These are phyloP conservation scores for Tolypocladium sp. DNA, from an alignment of 2,329 filamentous ascomycete genomes.

Conservation along the genomic window DNA sequence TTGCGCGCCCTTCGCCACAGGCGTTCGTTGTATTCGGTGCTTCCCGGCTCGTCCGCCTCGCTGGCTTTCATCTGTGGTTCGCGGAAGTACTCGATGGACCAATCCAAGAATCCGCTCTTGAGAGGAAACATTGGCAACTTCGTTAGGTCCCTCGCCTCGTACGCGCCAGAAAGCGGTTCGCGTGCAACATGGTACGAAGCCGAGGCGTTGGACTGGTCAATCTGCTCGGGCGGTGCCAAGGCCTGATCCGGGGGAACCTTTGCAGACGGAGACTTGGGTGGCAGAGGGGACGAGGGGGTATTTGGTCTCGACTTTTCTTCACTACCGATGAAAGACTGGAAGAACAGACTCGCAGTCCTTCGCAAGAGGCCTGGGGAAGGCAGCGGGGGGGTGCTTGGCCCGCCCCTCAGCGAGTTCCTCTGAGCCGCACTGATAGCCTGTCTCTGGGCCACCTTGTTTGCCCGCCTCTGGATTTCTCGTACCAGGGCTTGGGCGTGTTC, in stretches of 20 bases:
- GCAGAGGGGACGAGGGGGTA: slow-evolving; percentile 17
- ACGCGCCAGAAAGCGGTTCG: slow-evolving; percentile 72
- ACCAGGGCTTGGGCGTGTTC: slow-evolving; percentile 61
- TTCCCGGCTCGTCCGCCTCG: slow-evolving; percentile 92
- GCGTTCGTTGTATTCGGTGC: slow-evolving; percentile 90
- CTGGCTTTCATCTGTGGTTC: slow-evolving; percentile 97
- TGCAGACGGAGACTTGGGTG: slow-evolving; percentile 20
- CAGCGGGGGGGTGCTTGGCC: slow-evolving; percentile 30
- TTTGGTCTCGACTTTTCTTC: slow-evolving; percentile 33
- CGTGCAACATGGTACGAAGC: slow-evolving; percentile 68
- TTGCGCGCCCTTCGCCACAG: slow-evolving; percentile 90
- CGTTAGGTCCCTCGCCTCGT: slow-evolving; percentile 50
- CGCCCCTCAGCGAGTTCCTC: slow-evolving; percentile 31
- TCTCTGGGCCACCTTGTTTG: slow-evolving; percentile 36
- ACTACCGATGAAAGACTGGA: slow-evolving; percentile 45
- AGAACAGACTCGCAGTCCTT: slow-evolving; percentile 54
- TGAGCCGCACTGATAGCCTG: slow-evolving; percentile 31
- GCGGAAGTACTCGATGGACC: slow-evolving; percentile 96
- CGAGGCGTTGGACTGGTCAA: slow-evolving; percentile 55
- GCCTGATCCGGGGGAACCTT: slow-evolving; percentile 33
- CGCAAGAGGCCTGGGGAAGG: slow-evolving; percentile 51
- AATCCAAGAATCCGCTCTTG: slow-evolving; percentile 78
- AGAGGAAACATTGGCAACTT: slow-evolving; percentile 61
- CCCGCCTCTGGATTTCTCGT: slow-evolving; percentile 56
- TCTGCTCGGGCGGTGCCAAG: slow-evolving; percentile 59